Evolutionary conservation across 2,329 filamentous ascomycete genomes (phyloP).

Genomic region (Stagonosporopsis cucurbitacearum): DNA sequence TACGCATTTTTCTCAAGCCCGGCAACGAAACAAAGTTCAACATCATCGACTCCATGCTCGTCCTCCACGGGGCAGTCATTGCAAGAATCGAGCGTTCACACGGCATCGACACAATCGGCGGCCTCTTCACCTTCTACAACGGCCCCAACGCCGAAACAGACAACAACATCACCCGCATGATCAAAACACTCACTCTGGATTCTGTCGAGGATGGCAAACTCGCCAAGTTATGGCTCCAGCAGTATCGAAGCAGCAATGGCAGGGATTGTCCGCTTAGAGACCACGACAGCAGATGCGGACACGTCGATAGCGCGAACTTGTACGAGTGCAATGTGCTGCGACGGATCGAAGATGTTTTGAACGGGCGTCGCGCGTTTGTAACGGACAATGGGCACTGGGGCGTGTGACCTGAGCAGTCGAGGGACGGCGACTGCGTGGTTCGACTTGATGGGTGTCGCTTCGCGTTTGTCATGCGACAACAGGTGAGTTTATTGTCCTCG

Average conservation of each 20-base stretch:
- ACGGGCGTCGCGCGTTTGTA: background rate
- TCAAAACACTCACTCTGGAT: background rate
- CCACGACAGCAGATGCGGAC: background rate
- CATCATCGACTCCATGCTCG: background rate
- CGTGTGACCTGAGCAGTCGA: background rate
- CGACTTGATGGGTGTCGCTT: constrained; percentile 2
- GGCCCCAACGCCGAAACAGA: background rate
- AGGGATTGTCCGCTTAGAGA: background rate
- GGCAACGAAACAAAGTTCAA: background rate
- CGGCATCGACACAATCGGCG: background rate
- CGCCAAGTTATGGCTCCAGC: background rate
- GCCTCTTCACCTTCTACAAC: background rate
- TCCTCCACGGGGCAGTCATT: background rate
- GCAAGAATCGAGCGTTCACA: background rate
- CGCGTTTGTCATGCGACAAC: background rate
- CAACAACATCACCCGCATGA: background rate
- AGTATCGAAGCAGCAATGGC: background rate
- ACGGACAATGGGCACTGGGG: background rate
- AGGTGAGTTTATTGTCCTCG: background rate
- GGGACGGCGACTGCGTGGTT: background rate
- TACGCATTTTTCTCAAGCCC: background rate
- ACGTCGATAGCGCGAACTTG: background rate
- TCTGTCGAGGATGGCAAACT: background rate
- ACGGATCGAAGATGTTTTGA: background rate
- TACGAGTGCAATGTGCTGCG: background rate